Percentiles rank a stretch among this genome's conserved stretches.
These are phyloP conservation scores for Cytospora mali DNA, from an alignment of 2,329 filamentous ascomycete genomes.

Conservation along the genomic window DNA sequence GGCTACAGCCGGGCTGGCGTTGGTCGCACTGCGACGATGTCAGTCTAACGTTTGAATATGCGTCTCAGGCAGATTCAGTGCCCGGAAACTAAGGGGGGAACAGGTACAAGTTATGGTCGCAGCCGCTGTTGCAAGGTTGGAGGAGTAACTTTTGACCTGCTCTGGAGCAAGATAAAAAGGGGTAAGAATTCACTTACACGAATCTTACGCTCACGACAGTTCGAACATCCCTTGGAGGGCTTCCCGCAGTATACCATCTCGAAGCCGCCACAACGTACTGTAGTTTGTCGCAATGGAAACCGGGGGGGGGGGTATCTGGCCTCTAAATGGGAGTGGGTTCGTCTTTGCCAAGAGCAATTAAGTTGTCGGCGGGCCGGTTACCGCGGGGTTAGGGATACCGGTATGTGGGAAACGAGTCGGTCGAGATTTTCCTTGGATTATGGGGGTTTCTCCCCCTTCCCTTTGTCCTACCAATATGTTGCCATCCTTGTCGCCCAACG, in stretches of 20 bases:
- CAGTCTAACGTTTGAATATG: slow-evolving; percentile 11
- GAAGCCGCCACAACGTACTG: neutral
- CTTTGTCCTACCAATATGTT: too few species aligned
- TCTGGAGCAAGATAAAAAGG: neutral
- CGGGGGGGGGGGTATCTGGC: neutral
- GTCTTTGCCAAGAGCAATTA: neutral
- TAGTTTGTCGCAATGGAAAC: neutral
- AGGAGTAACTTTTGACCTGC: neutral
- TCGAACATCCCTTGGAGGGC: slow-evolving; percentile 59
- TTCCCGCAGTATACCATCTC: slow-evolving; percentile 62
- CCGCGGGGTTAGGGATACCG: too few species aligned
- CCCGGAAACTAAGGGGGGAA: neutral
- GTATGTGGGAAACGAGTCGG: too few species aligned
- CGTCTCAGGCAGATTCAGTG: neutral
- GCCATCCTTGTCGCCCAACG: too few species aligned
- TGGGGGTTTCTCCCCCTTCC: too few species aligned
- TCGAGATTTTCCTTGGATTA: too few species aligned
- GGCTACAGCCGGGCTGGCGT: slow-evolving; percentile 53
- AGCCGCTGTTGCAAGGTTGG: neutral
- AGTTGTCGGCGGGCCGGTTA: neutral
- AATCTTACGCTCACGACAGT: slow-evolving; percentile 58
- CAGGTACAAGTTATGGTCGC: neutral
- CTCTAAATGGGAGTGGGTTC: neutral
- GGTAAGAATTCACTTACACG: slow-evolving; percentile 46
- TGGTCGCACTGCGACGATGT: slow-evolving; percentile 52